Conservation (phyloP, 2,329 filamentous ascomycete genomes). For the Cercospora zeae-maydis region DNA sequence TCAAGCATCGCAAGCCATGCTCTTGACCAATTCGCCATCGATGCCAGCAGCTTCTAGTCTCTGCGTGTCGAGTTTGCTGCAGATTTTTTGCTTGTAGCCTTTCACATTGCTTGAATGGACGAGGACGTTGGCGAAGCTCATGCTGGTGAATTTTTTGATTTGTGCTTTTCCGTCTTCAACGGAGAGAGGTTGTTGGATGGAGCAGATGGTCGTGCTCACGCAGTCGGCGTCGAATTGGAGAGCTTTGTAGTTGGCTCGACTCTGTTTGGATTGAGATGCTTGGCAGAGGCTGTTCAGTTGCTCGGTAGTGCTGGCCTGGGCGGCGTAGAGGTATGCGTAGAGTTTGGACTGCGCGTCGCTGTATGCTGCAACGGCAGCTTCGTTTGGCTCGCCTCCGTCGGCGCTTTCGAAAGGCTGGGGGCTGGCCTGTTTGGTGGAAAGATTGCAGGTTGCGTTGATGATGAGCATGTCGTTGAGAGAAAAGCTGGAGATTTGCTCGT, state of each 20-base stretch:
- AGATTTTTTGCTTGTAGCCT: slow-evolving; percentile 24
- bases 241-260: slow-evolving; percentile 10
- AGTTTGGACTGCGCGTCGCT: slow-evolving; percentile 21
- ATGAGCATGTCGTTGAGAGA: slow-evolving; percentile 21
- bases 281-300: background rate
- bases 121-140: slow-evolving; percentile 23
- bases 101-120: slow-evolving; percentile 22
- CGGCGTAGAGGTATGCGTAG: slow-evolving; percentile 24
- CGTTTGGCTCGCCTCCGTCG: slow-evolving; percentile 4
- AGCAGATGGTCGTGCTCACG: slow-evolving; percentile 26
- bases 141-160: slow-evolving; percentile 22
- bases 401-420: slow-evolving; percentile 17
- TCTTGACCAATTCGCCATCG: slow-evolving; percentile 21
- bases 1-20: slow-evolving; percentile 16
- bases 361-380: slow-evolving; percentile 18
- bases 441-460: slow-evolving; percentile 24
- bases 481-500: slow-evolving; percentile 26
- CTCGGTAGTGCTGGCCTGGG: slow-evolving; percentile 14
- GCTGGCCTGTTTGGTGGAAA: background rate
- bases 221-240: slow-evolving; percentile 21
- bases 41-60: slow-evolving; percentile 26
- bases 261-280: background rate
- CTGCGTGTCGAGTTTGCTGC: slow-evolving; percentile 21
- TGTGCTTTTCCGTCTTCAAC: slow-evolving; percentile 10
- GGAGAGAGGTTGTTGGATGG: slow-evolving; percentile 15